Percentiles rank a stretch among this genome's conserved stretches.
These are phyloP conservation scores for Staphylotrichum tortipilum DNA, from an alignment of 495 filamentous ascomycete genomes.

Conservation along the genomic window DNA sequence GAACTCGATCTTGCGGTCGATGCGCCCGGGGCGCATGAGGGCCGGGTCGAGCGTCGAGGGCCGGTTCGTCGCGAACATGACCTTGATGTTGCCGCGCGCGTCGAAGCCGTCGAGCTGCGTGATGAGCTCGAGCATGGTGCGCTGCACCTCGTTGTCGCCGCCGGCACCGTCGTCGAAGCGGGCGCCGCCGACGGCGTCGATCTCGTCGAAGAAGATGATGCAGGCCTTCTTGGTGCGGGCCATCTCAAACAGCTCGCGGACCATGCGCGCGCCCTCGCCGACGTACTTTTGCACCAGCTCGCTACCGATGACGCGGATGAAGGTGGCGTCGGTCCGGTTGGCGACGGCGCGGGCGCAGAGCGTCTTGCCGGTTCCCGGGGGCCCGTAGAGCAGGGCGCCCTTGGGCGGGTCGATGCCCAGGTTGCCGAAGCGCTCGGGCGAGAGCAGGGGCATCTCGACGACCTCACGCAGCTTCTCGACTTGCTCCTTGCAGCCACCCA, in stretches of 20 bases:
- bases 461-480: conserved; percentile 98
- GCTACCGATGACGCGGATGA: conserved; percentile 95
- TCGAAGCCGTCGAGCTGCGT: conserved; percentile 98
- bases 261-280: conserved; percentile 95
- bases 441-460: conserved; percentile 94
- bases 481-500: conserved; percentile 98
- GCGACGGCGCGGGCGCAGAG: conserved; percentile 95
- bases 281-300: conserved; percentile 99
- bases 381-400: conserved; percentile 92
- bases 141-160: conserved; percentile 98
- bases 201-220: conserved; percentile 99
- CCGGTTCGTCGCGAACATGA: conserved; percentile 99
- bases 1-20: conserved; percentile 98
- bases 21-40: conserved; percentile 93
- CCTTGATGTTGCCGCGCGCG: conserved; percentile 95
- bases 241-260: conserved; percentile 98
- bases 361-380: conserved; percentile 95
- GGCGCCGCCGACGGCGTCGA: conserved; percentile 95
- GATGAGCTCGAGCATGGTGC: conserved; percentile 97
- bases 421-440: conserved; percentile 92
- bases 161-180: conserved; percentile 97
- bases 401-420: conserved; percentile 98
- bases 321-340: conserved; percentile 95
- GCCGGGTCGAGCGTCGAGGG: conserved; percentile 94
- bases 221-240: conserved; percentile 98